These are phyloP conservation scores for Pythium inflatum DNA, from an alignment of 352 stramenopile species.

Conservation along the genomic window DNA sequence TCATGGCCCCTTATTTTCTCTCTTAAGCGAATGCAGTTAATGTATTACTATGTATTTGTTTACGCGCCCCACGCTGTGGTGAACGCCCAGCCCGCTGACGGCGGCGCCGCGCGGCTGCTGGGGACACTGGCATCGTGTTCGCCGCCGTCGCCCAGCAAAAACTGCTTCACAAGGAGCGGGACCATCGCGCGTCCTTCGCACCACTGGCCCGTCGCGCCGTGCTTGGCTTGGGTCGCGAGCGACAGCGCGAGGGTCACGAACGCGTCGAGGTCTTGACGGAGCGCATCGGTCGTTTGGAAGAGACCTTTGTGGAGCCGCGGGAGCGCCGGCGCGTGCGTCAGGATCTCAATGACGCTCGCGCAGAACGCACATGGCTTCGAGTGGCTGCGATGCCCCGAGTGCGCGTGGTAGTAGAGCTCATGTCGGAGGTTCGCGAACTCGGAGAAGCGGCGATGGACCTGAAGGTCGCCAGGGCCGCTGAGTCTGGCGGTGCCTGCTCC, in stretches of 20 bases:
- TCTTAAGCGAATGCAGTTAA: no score
- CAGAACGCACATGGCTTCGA: constrained; percentile 22
- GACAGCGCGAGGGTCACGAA: constrained; percentile 19
- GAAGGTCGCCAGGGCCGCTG: not conserved
- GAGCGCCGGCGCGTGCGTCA: constrained; percentile 7
- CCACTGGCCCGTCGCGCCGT: not conserved
- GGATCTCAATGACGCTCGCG: not conserved
- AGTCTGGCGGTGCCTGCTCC: no score
- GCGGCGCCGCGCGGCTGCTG: not conserved
- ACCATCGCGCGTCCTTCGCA: constrained; percentile 25
- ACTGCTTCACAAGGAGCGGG: constrained; percentile 21
- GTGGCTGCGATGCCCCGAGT: constrained; percentile 18
- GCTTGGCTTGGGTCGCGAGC: constrained; percentile 14
- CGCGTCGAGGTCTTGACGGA: constrained; percentile 8
- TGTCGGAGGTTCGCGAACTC: constrained; percentile 26
- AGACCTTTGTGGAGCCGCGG: constrained; percentile 11
- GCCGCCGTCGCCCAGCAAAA: constrained; percentile 20
- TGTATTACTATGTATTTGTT: not conserved
- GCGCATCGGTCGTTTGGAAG: constrained; percentile 2
- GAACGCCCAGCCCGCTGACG: constrained; percentile 2
- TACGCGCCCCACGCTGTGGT: not conserved
- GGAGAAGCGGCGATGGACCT: constrained; percentile 20
- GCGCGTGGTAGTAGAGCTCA: constrained; percentile 25
- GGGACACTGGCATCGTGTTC: constrained; percentile 15
- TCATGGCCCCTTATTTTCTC: no score